Conservation (phyloP, 2,329 filamentous ascomycete species). For the Aureobasidium sp. region DNA sequence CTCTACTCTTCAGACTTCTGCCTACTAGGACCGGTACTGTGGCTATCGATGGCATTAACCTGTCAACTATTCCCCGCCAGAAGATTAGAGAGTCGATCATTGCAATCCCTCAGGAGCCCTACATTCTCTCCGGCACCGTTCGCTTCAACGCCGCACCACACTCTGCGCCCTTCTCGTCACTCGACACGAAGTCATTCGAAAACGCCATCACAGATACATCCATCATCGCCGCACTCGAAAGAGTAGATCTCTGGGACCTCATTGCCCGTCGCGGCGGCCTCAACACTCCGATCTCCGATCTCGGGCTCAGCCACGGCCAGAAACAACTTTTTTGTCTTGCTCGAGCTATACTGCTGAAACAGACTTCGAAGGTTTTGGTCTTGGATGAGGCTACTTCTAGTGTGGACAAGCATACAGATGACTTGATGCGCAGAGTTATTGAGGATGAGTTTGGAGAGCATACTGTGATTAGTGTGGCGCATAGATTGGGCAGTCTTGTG, state of each 20-base stretch:
- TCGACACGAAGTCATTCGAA: slow-evolving; percentile 30
- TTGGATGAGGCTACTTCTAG: slow-evolving; percentile 23
- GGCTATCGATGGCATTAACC: slow-evolving; percentile 41
- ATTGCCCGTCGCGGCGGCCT: slow-evolving; percentile 30
- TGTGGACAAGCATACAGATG: slow-evolving; percentile 7
- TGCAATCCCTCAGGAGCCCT: slow-evolving; percentile 46
- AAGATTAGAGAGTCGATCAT: slow-evolving; percentile 37
- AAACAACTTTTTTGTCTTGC: slow-evolving; percentile 45
- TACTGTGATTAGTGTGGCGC: slow-evolving; percentile 54
- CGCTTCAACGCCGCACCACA: slow-evolving; percentile 44
- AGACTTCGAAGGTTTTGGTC: slow-evolving; percentile 34
- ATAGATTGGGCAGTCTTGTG: slow-evolving; percentile 49
- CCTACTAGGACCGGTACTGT: slow-evolving; percentile 40
- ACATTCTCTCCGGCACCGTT: slow-evolving; percentile 43
- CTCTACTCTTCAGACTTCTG: slow-evolving; percentile 44
- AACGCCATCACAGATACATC: not conserved
- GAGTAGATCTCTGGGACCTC: slow-evolving; percentile 35
- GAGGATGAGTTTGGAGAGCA: slow-evolving; percentile 42
- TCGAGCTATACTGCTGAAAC: slow-evolving; percentile 36
- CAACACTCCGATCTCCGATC: slow-evolving; percentile 28
- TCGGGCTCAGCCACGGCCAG: slow-evolving; percentile 40
- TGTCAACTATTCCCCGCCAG: slow-evolving; percentile 38
- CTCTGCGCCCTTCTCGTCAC: slow-evolving; percentile 9
- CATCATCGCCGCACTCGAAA: slow-evolving; percentile 37
- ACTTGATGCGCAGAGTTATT: not conserved